Evolutionary conservation across 768 basidiomycete genomes (phyloP).

Genomic region (Hortiboletus campestris): DNA sequence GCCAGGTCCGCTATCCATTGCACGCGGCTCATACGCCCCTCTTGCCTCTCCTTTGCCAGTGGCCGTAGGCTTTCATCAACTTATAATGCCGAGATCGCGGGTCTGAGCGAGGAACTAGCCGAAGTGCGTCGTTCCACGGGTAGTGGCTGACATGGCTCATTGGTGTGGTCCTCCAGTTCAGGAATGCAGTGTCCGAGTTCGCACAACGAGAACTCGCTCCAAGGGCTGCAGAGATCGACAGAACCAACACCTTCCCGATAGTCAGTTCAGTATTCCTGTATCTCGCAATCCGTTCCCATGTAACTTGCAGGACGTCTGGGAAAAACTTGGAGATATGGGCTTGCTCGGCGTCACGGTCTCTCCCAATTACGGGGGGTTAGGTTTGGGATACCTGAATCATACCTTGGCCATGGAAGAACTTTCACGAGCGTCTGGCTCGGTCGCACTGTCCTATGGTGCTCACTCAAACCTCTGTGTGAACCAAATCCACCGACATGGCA

Average conservation of each 20-base stretch:
- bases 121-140: conserved; percentile 50
- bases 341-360: conserved; percentile 85
- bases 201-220: conserved; percentile 84
- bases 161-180: conserved; percentile 52
- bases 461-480: conserved; percentile 90
- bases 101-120: conserved; percentile 74
- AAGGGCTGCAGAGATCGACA: conserved; percentile 82
- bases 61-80: conserved; percentile 39
- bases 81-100: conserved; percentile 72
- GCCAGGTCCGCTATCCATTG: conserved; percentile 11
- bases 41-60: neutral
- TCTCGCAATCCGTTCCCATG: conserved; percentile 5
- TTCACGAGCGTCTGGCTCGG: conserved; percentile 86
- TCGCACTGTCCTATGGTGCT: conserved; percentile 89
- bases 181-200: conserved; percentile 75
- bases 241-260: conserved; percentile 74
- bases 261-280: conserved; percentile 40
- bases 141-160: neutral
- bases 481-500: conserved; percentile 84
- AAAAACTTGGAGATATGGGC: conserved; percentile 90
- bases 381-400: conserved; percentile 82
- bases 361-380: conserved; percentile 78
- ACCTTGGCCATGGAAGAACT: conserved; percentile 94
- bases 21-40: neutral
- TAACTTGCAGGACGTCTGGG: conserved; percentile 70